Conservation (phyloP, 306 rosid species). For the Castanea sativa region DNA sequence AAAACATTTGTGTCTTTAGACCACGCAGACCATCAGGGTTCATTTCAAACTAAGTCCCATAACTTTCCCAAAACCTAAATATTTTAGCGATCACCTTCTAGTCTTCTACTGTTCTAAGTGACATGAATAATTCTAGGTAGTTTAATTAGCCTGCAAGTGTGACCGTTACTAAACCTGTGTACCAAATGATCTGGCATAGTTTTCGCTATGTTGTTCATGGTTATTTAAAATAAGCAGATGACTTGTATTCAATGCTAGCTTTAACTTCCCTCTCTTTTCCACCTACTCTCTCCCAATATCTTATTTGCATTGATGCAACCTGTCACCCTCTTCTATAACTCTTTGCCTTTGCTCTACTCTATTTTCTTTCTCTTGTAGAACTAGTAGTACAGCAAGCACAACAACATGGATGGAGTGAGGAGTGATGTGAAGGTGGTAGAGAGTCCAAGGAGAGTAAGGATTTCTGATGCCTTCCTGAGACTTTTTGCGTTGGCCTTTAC, state of each 20-base stretch:
- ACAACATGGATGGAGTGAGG: constrained; percentile 31
- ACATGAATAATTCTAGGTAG: neutral
- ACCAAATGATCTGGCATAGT: neutral
- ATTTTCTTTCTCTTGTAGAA: no score
- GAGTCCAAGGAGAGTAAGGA: constrained; percentile 1
- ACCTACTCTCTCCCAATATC: neutral
- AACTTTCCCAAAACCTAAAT: no score
- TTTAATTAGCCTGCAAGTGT: neutral
- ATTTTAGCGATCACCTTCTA: no score
- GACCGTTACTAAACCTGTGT: neutral
- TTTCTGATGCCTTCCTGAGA: constrained; percentile 32
- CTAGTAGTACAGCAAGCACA: neutral
- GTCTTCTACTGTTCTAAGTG: no score
- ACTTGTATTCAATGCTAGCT: neutral
- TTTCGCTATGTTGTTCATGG: neutral
- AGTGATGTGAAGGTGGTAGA: constrained; percentile 37
- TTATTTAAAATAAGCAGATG: neutral
- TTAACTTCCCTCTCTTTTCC: neutral
- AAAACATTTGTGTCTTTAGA: no score
- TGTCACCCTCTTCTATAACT: neutral
- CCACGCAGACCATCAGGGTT: no score
- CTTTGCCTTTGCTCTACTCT: neutral
- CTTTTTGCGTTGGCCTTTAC: constrained; percentile 39
- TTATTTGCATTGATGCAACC: neutral
- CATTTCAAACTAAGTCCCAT: no score